These are phyloP conservation scores for Cordyceps sp. DNA, from an alignment of 2,329 filamentous ascomycete species.

Conservation along the genomic window DNA sequence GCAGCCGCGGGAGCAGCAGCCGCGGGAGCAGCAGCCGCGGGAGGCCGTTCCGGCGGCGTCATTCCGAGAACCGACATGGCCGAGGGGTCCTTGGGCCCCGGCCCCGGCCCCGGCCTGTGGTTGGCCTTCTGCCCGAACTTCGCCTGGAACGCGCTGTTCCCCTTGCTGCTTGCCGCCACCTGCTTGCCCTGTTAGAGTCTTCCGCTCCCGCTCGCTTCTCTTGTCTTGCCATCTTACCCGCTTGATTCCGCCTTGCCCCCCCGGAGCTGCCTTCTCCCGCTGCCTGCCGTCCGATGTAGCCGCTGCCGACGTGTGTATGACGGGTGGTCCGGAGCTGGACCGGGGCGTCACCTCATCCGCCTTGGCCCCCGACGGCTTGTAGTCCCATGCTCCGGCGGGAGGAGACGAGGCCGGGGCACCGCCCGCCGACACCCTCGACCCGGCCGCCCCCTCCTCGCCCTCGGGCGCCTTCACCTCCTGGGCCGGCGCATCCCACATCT, in stretches of 20 bases:
- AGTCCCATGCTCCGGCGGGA: not conserved
- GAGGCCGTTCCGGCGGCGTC: slow-evolving; percentile 25
- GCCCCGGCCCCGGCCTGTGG: slow-evolving; percentile 5
- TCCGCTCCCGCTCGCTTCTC: slow-evolving; percentile 1
- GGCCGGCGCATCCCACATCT: slow-evolving; percentile 2
- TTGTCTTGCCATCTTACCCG: slow-evolving; percentile 18
- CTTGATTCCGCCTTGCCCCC: slow-evolving; percentile 17
- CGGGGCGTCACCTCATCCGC: slow-evolving; percentile 9
- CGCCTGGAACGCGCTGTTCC: slow-evolving; percentile 16
- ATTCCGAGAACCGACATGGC: slow-evolving; percentile 35
- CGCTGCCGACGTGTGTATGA: slow-evolving; percentile 20
- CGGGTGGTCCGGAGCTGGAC: slow-evolving; percentile 14
- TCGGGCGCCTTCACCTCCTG: not conserved
- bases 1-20: too few species aligned
- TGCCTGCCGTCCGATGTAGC: slow-evolving; percentile 1
- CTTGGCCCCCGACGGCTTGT: not conserved
- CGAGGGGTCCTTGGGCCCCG: slow-evolving; percentile 28
- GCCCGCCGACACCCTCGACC: not conserved
- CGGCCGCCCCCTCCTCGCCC: not conserved
- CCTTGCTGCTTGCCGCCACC: slow-evolving; percentile 13
- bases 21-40: slow-evolving; percentile 6
- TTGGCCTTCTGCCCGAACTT: slow-evolving; percentile 18
- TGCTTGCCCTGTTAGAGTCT: slow-evolving; percentile 13
- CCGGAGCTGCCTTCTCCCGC: slow-evolving; percentile 18
- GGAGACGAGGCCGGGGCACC: not conserved